Conservation (phyloP, 106 monocot genomes). For the Narthecium ossifragum region DNA sequence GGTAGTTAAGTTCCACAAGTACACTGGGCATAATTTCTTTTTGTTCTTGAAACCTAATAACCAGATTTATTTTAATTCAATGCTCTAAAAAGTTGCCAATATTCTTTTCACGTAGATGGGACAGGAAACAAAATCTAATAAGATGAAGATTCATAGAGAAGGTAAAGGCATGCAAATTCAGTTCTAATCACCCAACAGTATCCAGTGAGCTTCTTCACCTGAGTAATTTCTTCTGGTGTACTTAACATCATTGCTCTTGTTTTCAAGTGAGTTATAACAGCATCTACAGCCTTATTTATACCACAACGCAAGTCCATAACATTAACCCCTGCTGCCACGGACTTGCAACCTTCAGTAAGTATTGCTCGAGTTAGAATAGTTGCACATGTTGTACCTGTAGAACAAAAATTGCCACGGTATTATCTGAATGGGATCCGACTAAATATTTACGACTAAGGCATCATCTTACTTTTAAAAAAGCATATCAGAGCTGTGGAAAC, state of each 20-base stretch:
- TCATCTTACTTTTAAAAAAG: too few relatives aligned
- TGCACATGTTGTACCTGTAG: conserved; percentile 87
- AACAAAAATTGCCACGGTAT: too few relatives aligned
- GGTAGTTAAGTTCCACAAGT: too few relatives aligned
- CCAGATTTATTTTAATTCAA: too few relatives aligned
- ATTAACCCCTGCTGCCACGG: conserved; percentile 83
- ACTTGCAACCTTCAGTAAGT: conserved; percentile 78
- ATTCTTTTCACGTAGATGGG: too few relatives aligned
- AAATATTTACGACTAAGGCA: neutral
- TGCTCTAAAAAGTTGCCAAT: too few relatives aligned
- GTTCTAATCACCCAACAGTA: too few relatives aligned
- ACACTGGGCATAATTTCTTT: too few relatives aligned
- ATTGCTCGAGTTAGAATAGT: conserved; percentile 83
- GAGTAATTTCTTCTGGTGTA: conserved; percentile 73
- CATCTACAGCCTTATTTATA: conserved; percentile 61
- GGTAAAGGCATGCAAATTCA: too few relatives aligned
- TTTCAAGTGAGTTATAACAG: conserved; percentile 73
- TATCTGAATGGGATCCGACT: neutral
- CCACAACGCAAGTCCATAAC: conserved; percentile 85
- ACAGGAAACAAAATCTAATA: too few relatives aligned
- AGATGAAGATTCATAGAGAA: too few relatives aligned
- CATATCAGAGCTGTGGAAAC: neutral
- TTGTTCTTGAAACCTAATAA: too few relatives aligned
- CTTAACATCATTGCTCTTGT: conserved; percentile 66
- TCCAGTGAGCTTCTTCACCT: conserved; percentile 33